Evolutionary conservation across 2,329 filamentous ascomycete genomes (phyloP).

Genomic region (Colletotrichum brevisporum): DNA sequence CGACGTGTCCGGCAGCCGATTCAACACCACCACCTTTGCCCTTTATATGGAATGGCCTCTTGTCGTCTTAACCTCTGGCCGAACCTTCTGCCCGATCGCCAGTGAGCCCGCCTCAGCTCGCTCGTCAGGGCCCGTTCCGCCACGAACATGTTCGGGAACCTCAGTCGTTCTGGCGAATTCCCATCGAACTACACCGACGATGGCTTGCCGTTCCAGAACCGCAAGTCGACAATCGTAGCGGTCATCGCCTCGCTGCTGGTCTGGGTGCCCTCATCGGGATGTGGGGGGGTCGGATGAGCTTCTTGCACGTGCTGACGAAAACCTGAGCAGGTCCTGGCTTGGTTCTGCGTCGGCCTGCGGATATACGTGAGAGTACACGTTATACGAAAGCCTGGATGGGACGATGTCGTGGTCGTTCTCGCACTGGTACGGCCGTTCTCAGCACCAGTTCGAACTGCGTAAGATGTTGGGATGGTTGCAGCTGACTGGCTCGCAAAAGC

Average conservation of each 20-base stretch:
- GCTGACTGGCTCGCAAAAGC: slow-evolving; percentile 1
- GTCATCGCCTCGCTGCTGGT: slow-evolving; percentile 18
- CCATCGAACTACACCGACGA: slow-evolving; percentile 25
- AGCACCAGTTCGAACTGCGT: not conserved
- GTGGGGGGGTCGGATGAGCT: not conserved
- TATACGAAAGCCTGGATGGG: slow-evolving; percentile 20
- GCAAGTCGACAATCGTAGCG: slow-evolving; percentile 20
- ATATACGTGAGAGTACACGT: slow-evolving; percentile 10
- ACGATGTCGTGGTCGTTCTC: slow-evolving; percentile 20
- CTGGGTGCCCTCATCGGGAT: not conserved
- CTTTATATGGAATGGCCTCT: no score
- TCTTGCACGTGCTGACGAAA: not conserved
- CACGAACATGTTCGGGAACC: slow-evolving; percentile 27
- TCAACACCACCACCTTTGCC: no score
- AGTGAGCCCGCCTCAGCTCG: not conserved
- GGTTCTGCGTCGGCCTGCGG: slow-evolving; percentile 27
- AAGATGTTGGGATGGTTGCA: rapidly evolving
- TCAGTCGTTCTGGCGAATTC: slow-evolving; percentile 19
- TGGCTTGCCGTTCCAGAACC: slow-evolving; percentile 18
- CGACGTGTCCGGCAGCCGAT: no score
- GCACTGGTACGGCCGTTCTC: slow-evolving; percentile 7
- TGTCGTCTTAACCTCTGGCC: no score
- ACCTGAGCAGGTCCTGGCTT: not conserved
- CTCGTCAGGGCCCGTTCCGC: no score
- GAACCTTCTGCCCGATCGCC: not conserved